phyloP scores from a whole-genome alignment of 805 yeast genomes.

The Lipomyces yamadae region DNA sequence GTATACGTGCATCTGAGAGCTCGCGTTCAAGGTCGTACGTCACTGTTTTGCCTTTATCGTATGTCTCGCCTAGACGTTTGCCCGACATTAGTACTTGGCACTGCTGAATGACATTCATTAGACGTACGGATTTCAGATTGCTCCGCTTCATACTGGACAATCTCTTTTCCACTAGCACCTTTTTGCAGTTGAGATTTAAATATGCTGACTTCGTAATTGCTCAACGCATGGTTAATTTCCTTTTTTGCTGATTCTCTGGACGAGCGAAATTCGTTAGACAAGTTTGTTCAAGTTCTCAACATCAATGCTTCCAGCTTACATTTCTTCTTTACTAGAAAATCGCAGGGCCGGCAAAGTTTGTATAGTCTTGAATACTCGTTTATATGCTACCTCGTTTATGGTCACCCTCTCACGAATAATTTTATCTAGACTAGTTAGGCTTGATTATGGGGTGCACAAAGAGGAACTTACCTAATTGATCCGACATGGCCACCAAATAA shows the following conservation, averaged over 20 bases:
- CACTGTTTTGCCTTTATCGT: constrained; percentile 5
- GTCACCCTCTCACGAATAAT: constrained; percentile 24
- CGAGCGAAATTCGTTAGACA: not conserved
- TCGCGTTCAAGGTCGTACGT: constrained; percentile 22
- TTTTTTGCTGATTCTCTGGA: constrained; percentile 15
- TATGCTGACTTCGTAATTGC: constrained; percentile 5
- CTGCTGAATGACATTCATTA: not conserved
- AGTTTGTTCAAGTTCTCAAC: not conserved
- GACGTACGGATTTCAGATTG: constrained; percentile 26
- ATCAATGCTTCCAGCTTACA: constrained; percentile 9
- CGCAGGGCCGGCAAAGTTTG: constrained; percentile 22
- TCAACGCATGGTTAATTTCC: constrained; percentile 14
- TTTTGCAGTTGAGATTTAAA: constrained; percentile 36
- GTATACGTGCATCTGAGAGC: constrained; percentile 32
- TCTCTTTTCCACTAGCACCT: constrained; percentile 37
- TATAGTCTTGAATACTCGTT: constrained; percentile 16
- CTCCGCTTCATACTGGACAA: constrained; percentile 33
- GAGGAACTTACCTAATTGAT: constrained; percentile 7
- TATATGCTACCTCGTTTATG: constrained; percentile 21
- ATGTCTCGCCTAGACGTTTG: constrained; percentile 7
- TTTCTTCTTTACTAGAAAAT: constrained; percentile 10
- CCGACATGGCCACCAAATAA: not conserved
- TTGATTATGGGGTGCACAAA: not conserved
- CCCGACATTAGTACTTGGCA: not conserved
- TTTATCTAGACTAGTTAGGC: constrained; percentile 6